Evolutionary conservation across 2,329 filamentous ascomycete genomes (phyloP).

Genomic region (Colletotrichum falcatum): DNA sequence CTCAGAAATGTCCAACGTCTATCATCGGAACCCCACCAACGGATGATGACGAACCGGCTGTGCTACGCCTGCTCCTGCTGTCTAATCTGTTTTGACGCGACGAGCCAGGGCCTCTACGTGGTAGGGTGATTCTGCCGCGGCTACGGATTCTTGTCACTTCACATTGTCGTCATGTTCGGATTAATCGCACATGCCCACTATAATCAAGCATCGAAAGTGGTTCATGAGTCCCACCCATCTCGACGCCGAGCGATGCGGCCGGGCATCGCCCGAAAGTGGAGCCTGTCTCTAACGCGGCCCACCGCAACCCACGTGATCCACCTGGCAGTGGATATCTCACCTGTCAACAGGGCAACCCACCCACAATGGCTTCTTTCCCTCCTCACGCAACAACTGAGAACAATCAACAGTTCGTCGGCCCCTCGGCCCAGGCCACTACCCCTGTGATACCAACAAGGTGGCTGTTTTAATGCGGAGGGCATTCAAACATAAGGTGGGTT

Average conservation of each 20-base stretch:
- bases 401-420: too few relatives aligned
- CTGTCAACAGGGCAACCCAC: too few relatives aligned
- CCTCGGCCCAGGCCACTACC: too few relatives aligned
- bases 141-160: conserved; percentile 51
- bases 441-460: too few relatives aligned
- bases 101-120: conserved; percentile 37
- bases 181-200: conserved; percentile 56
- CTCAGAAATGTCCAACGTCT: neutral
- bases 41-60: neutral
- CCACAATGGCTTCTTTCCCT: too few relatives aligned
- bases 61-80: neutral
- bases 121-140: conserved; percentile 49
- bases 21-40: neutral
- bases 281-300: too few relatives aligned
- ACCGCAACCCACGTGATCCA: too few relatives aligned
- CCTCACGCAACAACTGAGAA: too few relatives aligned
- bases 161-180: conserved; percentile 55
- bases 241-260: conserved; percentile 43
- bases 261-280: too few relatives aligned
- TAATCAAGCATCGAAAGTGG: conserved; percentile 44
- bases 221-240: conserved; percentile 41
- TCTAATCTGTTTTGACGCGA: neutral
- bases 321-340: too few relatives aligned
- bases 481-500: neutral
- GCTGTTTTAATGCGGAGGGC: too few relatives aligned